A percentile compares a stretch with the other conserved stretches of the same genome.
Evolutionary conservation across 164 flowering plant genomes (phyloP).

Genomic region (Brasenia schreberi): DNA sequence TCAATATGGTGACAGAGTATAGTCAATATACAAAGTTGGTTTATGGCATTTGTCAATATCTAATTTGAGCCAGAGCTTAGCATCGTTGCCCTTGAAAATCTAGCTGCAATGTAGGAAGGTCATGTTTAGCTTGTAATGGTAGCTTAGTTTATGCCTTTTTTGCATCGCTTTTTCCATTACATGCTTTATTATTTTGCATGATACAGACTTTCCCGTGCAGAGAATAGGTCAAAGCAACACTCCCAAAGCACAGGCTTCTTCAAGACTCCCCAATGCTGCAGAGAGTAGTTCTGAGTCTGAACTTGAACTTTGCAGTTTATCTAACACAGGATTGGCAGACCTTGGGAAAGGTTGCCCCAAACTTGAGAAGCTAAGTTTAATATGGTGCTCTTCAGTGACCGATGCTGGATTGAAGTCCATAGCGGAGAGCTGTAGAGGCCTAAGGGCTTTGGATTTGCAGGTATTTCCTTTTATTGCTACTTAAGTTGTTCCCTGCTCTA

Average conservation of each 20-base stretch:
- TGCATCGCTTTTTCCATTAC: neutral
- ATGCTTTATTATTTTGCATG: neutral
- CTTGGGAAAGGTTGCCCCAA: constrained; percentile 45
- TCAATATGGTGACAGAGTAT: no score
- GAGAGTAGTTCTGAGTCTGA: constrained; percentile 22
- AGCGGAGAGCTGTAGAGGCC: constrained; percentile 44
- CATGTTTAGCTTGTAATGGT: no score
- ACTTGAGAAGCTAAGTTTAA: constrained; percentile 70
- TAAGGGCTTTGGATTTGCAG: constrained; percentile 80
- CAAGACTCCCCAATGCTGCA: constrained; percentile 10
- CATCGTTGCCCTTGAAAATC: no score
- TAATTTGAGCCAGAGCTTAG: no score
- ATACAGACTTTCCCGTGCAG: constrained; percentile 18
- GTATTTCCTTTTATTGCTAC: constrained; percentile 16
- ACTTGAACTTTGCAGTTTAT: constrained; percentile 30
- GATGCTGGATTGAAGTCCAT: constrained; percentile 48
- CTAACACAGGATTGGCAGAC: constrained; percentile 60
- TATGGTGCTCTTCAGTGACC: constrained; percentile 78
- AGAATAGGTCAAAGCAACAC: constrained; percentile 24
- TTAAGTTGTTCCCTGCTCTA: no score
- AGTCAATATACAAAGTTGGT: no score
- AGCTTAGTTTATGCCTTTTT: no score
- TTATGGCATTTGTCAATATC: no score
- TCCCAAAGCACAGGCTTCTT: constrained; percentile 15
- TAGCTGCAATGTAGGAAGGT: no score